Evolutionary conservation across 2,329 filamentous ascomycete genomes (phyloP).

Genomic region (Teratosphaeria zuluensis): DNA sequence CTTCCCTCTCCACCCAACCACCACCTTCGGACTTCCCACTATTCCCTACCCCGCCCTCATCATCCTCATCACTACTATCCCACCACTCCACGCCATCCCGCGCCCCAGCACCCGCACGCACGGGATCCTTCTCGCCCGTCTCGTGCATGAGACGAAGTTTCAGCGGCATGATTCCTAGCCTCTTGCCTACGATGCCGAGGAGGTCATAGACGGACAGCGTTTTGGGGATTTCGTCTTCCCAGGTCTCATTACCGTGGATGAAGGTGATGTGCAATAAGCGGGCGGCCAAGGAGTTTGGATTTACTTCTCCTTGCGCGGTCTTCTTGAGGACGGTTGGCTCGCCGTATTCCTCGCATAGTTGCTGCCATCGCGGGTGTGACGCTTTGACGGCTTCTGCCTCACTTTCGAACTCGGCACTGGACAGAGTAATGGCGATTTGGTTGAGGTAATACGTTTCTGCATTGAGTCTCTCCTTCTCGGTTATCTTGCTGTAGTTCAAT

Average conservation of each 20-base stretch:
- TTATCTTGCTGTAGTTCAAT: slow-evolving; percentile 65
- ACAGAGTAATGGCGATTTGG: slow-evolving; percentile 67
- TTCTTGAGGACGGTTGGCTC: slow-evolving; percentile 50
- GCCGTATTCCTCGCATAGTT: slow-evolving; percentile 68
- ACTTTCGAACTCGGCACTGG: slow-evolving; percentile 16
- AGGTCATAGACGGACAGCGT: slow-evolving; percentile 73
- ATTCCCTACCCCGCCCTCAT: slow-evolving; percentile 14
- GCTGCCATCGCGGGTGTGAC: slow-evolving; percentile 61
- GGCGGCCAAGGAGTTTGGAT: slow-evolving; percentile 74
- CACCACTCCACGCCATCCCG: slow-evolving; percentile 27
- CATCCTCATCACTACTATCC: slow-evolving; percentile 33
- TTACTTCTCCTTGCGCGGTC: slow-evolving; percentile 31
- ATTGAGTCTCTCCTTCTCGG: slow-evolving; percentile 65
- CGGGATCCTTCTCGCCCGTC: slow-evolving; percentile 82
- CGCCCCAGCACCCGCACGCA: slow-evolving; percentile 51
- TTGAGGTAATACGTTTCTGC: slow-evolving; percentile 91
- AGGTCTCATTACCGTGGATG: slow-evolving; percentile 32
- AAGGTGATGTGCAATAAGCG: slow-evolving; percentile 58
- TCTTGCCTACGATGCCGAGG: slow-evolving; percentile 63
- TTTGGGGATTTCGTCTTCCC: slow-evolving; percentile 52
- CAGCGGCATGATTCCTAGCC: slow-evolving; percentile 58
- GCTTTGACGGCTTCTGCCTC: slow-evolving; percentile 24
- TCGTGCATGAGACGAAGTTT: slow-evolving; percentile 67
- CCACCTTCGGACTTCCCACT: slow-evolving; percentile 10
- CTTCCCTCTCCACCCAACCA: slow-evolving; percentile 59